Percentiles rank a stretch among this genome's conserved stretches.
These are phyloP conservation scores for Uncinocarpus reesii DNA, from an alignment of 2,329 filamentous ascomycete genomes.

Conservation along the genomic window DNA sequence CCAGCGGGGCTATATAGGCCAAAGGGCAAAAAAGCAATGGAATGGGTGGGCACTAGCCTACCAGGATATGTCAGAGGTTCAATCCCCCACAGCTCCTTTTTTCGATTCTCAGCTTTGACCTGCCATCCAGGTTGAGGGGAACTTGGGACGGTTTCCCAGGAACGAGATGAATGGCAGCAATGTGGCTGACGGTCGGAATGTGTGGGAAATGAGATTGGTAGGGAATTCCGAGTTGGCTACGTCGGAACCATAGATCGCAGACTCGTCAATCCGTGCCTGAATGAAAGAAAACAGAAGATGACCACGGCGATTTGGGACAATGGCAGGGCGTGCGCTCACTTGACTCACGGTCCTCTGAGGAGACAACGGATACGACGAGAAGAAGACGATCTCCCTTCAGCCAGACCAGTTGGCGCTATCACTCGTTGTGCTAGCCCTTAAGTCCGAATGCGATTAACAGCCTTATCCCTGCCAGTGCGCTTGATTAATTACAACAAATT, in stretches of 20 bases:
- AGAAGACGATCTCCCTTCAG: neutral
- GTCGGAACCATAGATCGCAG: neutral
- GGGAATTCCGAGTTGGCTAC: slow-evolving; percentile 8
- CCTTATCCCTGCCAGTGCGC: slow-evolving; percentile 1
- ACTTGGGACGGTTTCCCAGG: neutral
- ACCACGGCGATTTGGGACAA: neutral
- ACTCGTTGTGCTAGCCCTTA: slow-evolving; percentile 3
- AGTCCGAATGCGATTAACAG: slow-evolving; percentile 1
- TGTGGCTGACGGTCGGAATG: slow-evolving; percentile 4
- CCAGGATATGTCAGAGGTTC: slow-evolving; percentile 1
- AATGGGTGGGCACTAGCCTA: slow-evolving; percentile 5
- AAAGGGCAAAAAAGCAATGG: slow-evolving; percentile 4
- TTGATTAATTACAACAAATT: neutral
- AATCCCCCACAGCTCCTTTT: neutral
- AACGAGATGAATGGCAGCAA: neutral
- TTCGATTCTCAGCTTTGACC: neutral
- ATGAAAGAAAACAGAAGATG: neutral
- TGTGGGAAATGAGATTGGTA: slow-evolving; percentile 7
- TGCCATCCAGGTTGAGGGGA: neutral
- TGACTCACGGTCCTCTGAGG: neutral
- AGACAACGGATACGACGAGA: slow-evolving; percentile 3
- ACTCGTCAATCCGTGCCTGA: neutral
- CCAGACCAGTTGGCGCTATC: neutral
- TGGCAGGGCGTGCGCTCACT: neutral
- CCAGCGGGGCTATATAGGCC: slow-evolving; percentile 9